Percentiles rank a stretch among this genome's conserved stretches.
These are phyloP conservation scores for Pleurotus salmoneostramineus DNA, from an alignment of 768 basidiomycete genomes.

Conservation along the genomic window DNA sequence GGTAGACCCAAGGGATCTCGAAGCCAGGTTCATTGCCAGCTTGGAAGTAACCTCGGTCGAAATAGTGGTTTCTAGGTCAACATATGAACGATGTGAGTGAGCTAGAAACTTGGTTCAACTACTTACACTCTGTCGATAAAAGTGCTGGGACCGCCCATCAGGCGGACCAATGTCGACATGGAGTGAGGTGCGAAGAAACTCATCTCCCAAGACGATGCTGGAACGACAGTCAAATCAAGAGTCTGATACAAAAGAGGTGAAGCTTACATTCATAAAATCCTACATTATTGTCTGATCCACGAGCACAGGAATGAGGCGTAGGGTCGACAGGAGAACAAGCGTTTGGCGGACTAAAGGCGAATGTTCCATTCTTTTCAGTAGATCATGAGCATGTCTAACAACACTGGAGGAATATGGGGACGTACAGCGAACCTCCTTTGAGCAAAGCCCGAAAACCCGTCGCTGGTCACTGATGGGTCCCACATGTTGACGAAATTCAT, in stretches of 20 bases:
- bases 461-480: conserved; percentile 38
- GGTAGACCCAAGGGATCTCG: conserved; percentile 42
- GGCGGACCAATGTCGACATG: conserved; percentile 38
- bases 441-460: conserved; percentile 45
- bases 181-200: conserved; percentile 51
- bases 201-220: conserved; percentile 53
- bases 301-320: conserved; percentile 40
- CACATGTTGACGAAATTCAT: conserved; percentile 51
- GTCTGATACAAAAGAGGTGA: not conserved
- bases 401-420: not conserved
- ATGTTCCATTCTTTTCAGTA: conserved; percentile 39
- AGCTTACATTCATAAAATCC: conserved; percentile 49
- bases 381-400: not conserved
- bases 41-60: conserved; percentile 37
- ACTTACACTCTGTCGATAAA: conserved; percentile 39
- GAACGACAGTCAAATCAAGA: not conserved
- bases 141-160: conserved; percentile 43
- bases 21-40: conserved; percentile 51
- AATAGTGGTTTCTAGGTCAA: conserved; percentile 36
- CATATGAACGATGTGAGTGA: not conserved
- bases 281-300: conserved; percentile 44
- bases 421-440: conserved; percentile 40
- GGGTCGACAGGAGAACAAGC: conserved; percentile 49
- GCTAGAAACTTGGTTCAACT: not conserved
- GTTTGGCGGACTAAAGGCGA: conserved; percentile 45